Conservation (phyloP, 768 basidiomycete species). For the Lyophyllum semitale region DNA sequence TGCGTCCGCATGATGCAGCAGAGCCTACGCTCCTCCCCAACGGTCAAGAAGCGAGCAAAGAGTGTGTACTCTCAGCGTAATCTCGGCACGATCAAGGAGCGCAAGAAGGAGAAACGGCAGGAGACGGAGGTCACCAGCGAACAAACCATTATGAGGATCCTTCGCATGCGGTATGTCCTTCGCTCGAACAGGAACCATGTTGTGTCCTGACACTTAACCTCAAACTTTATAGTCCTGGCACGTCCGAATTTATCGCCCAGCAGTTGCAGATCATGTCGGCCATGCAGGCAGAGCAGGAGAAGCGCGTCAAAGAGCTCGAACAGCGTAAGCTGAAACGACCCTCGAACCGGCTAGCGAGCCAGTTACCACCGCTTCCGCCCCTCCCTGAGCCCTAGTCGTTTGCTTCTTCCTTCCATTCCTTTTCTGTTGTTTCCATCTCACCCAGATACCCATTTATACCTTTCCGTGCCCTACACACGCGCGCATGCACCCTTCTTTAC, state of each 20-base stretch:
- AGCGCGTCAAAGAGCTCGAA: constrained; percentile 61
- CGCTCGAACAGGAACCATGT: neutral
- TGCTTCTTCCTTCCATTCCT: constrained; percentile 1
- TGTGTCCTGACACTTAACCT: neutral
- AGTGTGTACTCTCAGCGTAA: constrained; percentile 92
- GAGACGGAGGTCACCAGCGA: constrained; percentile 77
- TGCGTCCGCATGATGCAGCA: constrained; percentile 96
- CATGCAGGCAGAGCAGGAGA: constrained; percentile 84
- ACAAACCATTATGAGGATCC: constrained; percentile 91
- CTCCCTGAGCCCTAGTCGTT: constrained; percentile 25
- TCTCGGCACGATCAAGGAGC: constrained; percentile 92
- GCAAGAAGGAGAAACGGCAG: constrained; percentile 90
- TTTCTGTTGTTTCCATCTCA: constrained; percentile 1
- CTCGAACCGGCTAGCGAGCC: constrained; percentile 28
- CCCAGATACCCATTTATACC: constrained; percentile 11
- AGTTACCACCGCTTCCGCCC: constrained; percentile 40
- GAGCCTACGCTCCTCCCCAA: constrained; percentile 69
- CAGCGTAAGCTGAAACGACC: constrained; percentile 61
- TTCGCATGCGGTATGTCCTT: constrained; percentile 82
- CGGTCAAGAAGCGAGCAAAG: constrained; percentile 87
- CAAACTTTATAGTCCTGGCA: constrained; percentile 56
- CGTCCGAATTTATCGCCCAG: constrained; percentile 85
- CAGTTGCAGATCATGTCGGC: constrained; percentile 80
- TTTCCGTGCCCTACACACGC: neutral
- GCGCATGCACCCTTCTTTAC: neutral